Conservation (phyloP, 805 yeast genomes). For the Candida xyloterini region DNA sequence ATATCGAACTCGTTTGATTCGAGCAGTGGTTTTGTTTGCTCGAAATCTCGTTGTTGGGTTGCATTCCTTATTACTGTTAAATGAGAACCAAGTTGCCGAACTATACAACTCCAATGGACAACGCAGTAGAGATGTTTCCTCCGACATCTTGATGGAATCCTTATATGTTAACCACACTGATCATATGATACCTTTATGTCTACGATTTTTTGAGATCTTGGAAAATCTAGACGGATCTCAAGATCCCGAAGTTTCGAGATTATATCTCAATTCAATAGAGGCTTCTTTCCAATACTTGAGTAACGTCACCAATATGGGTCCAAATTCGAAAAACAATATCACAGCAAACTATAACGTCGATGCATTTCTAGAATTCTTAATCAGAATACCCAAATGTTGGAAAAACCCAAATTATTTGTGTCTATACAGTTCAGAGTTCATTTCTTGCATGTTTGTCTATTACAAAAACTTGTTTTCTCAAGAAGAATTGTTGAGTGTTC, state of each 20-base stretch:
- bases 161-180: conserved; percentile 16
- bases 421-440: conserved; percentile 1
- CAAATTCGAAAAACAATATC: conserved; percentile 3
- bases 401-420: background rate
- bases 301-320: conserved; percentile 15
- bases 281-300: conserved; percentile 20
- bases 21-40: conserved; percentile 24
- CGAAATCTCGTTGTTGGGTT: conserved; percentile 26
- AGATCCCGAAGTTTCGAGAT: background rate
- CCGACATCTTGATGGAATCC: conserved; percentile 11
- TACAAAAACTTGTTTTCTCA: conserved; percentile 12
- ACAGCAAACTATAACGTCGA: conserved; percentile 6
- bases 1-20: conserved; percentile 16
- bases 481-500: conserved; percentile 9
- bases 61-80: conserved; percentile 7
- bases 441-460: conserved; percentile 14
- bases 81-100: conserved; percentile 10
- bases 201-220: conserved; percentile 7
- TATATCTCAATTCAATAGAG: conserved; percentile 8
- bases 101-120: conserved; percentile 12
- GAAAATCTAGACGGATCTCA: background rate
- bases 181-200: conserved; percentile 13
- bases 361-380: conserved; percentile 7
- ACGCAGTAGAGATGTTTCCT: conserved; percentile 13
- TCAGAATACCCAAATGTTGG: conserved; percentile 4